These are phyloP conservation scores for Pseudocercospora vitis DNA, from an alignment of 2,329 filamentous ascomycete species.

Conservation along the genomic window DNA sequence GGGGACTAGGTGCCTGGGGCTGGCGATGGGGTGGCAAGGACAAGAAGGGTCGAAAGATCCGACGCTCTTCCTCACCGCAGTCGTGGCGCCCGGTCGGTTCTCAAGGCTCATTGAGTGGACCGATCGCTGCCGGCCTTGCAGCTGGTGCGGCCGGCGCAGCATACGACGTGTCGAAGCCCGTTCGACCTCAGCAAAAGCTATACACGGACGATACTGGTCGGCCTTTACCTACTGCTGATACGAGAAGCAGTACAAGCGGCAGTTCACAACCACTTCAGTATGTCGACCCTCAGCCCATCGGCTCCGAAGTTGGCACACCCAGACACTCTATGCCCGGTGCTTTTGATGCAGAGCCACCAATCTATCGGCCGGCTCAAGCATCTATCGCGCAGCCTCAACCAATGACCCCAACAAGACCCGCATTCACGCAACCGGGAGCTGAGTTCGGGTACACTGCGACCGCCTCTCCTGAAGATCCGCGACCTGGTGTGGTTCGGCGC, in stretches of 20 bases:
- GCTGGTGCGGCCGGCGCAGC: constrained; percentile 46
- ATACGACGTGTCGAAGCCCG: constrained; percentile 41
- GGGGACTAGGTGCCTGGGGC: constrained; percentile 52
- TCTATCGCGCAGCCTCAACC: constrained; percentile 85
- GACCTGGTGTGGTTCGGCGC: constrained; percentile 35
- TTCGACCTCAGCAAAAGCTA: constrained; percentile 18
- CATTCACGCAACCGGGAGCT: constrained; percentile 30
- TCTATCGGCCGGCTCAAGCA: constrained; percentile 58
- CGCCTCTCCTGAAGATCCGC: constrained; percentile 9
- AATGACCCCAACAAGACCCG: constrained; percentile 60
- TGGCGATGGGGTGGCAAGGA: constrained; percentile 60
- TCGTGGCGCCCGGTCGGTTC: constrained; percentile 22
- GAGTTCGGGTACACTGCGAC: constrained; percentile 16
- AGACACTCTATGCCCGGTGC: constrained; percentile 34
- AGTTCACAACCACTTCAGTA: constrained; percentile 59
- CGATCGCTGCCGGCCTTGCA: constrained; percentile 40
- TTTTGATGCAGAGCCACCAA: constrained; percentile 39
- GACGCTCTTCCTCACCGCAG: constrained; percentile 32
- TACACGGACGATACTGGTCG: constrained; percentile 27
- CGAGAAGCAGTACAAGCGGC: constrained; percentile 37
- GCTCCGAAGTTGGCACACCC: constrained; percentile 56
- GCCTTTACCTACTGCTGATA: constrained; percentile 46
- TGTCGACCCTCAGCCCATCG: constrained; percentile 65
- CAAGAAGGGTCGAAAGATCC: constrained; percentile 39
- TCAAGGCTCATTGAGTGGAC: constrained; percentile 39